Evolutionary conservation across 1,284 basidiomycete genomes (phyloP), one percentile per base, ranked within the genome.

Genomic region (Golubevia pallescens): DNA sequence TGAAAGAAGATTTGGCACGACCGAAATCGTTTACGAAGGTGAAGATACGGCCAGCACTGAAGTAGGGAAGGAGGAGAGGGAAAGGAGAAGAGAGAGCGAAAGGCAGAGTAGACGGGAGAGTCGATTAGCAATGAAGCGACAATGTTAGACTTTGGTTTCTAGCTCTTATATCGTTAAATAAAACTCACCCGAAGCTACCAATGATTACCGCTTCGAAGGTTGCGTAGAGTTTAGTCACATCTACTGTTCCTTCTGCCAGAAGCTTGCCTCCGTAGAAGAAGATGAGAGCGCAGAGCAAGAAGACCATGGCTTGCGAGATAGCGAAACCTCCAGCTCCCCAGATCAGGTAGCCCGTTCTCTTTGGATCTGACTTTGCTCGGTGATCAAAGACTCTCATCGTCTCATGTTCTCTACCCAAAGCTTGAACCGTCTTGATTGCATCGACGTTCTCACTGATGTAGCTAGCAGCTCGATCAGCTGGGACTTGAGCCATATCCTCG

Each of bases 221-320:
- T 5, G 78, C 77, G 24, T 79, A 80, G 34, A 83, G 65, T n/a
- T 62, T 60, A 1, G 65, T 68, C 21, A 70, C 61, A 20, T 48
- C 51, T 10, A 77, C 60, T 20, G 73, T 67, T 3, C 58, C 53
- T 53, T 64, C 66, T 52, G 69, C 67, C 42, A 74, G 65, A 1
- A 81, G 66, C 20, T 32, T 58, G 13, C 75, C 80, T 28, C 77
- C 78, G 74, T 76, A 85, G 65, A 72, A 85, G 60, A 85, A 81
- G 59, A 79, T 68, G 2, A 85, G 66, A 1, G 75, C 76, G 14
- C 75, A 62, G 14, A 77, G 61, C 10, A 74, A 63, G 51, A 77
- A 69, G 23, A 85, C 69, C 60, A 74, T 70, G 48, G 77, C 77
- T 65, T 84, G 80, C 13, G 72, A 69, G 38, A 77, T 66, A 2